These are phyloP conservation scores for Fusarium siculi DNA, from an alignment of 2,329 filamentous ascomycete genomes.

Conservation along the genomic window DNA sequence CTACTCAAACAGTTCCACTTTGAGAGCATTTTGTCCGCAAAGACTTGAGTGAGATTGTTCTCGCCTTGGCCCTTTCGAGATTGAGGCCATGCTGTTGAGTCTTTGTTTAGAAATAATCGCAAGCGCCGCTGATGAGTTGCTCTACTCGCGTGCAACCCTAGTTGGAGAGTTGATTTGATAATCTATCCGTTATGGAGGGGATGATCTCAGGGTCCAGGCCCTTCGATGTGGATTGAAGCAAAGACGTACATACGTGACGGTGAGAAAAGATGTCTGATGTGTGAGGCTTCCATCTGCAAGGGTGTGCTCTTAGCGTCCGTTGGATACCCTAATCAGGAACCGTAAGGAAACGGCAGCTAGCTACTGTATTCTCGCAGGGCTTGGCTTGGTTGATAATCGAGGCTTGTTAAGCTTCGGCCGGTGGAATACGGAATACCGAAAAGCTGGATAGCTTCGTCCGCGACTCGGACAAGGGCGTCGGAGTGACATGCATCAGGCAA, in stretches of 20 bases:
- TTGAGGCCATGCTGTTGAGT: neutral
- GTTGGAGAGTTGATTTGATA: slow-evolving; percentile 35
- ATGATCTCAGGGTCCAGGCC: slow-evolving; percentile 44
- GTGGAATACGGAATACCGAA: neutral
- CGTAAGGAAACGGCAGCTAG: slow-evolving; percentile 32
- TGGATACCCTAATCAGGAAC: slow-evolving; percentile 22
- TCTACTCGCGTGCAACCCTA: slow-evolving; percentile 38
- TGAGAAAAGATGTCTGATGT: slow-evolving; percentile 13
- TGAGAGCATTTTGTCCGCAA: slow-evolving; percentile 2
- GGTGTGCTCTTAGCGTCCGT: slow-evolving; percentile 29
- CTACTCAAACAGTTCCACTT: slow-evolving; percentile 22
- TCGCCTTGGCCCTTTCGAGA: neutral
- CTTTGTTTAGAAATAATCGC: neutral
- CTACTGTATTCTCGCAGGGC: neutral
- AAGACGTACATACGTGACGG: slow-evolving; percentile 25
- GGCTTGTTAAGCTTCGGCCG: slow-evolving; percentile 17
- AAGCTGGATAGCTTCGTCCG: neutral
- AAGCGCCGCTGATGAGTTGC: slow-evolving; percentile 28
- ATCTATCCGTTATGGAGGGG: slow-evolving; percentile 33
- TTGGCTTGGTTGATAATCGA: slow-evolving; percentile 9
- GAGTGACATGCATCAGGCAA: neutral
- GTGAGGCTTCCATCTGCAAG: slow-evolving; percentile 13
- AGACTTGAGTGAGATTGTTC: neutral
- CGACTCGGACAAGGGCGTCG: slow-evolving; percentile 1
- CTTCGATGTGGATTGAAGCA: slow-evolving; percentile 38